Evolutionary conservation across 2,329 filamentous ascomycete species (phyloP).

Genomic region (Thelonectria discophora): DNA sequence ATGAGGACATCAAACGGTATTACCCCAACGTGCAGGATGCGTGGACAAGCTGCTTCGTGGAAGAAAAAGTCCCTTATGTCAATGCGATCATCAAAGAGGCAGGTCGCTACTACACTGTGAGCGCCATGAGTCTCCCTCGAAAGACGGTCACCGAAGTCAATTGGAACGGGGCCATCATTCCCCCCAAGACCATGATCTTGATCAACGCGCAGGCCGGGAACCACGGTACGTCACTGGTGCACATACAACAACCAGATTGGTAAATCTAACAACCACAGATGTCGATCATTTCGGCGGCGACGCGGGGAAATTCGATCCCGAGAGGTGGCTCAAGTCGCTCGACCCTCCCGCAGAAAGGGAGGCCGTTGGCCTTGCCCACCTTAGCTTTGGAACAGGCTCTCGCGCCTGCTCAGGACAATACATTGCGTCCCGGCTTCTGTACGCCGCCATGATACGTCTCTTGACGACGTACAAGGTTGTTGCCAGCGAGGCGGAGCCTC

Average conservation of each 20-base stretch:
- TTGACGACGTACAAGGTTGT: constrained; percentile 60
- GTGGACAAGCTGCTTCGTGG: constrained; percentile 54
- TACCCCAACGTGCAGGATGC: constrained; percentile 57
- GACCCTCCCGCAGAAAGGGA: constrained; percentile 47
- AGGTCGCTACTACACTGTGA: constrained; percentile 62
- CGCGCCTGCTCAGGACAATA: constrained; percentile 61
- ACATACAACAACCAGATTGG: background rate
- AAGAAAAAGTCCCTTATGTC: constrained; percentile 59
- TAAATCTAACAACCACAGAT: constrained; percentile 46
- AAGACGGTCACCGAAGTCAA: constrained; percentile 60
- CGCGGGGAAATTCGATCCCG: constrained; percentile 57
- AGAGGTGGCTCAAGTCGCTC: constrained; percentile 55
- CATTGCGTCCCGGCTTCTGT: constrained; percentile 60
- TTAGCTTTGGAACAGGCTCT: constrained; percentile 62
- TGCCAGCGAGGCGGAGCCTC: constrained; percentile 57
- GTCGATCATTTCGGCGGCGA: constrained; percentile 58
- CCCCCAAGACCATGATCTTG: constrained; percentile 61
- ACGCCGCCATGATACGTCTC: constrained; percentile 58
- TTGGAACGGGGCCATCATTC: constrained; percentile 61
- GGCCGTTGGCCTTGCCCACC: constrained; percentile 48
- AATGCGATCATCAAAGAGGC: constrained; percentile 62
- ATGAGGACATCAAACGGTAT: constrained; percentile 58
- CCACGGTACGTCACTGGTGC: constrained; percentile 50
- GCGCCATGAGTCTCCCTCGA: constrained; percentile 60
- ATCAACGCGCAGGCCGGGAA: constrained; percentile 65